Percentiles rank a stretch among this genome's conserved stretches.
Conservation (phyloP, 73 alveolate genomes). For the Paraurostyla sp. region DNA sequence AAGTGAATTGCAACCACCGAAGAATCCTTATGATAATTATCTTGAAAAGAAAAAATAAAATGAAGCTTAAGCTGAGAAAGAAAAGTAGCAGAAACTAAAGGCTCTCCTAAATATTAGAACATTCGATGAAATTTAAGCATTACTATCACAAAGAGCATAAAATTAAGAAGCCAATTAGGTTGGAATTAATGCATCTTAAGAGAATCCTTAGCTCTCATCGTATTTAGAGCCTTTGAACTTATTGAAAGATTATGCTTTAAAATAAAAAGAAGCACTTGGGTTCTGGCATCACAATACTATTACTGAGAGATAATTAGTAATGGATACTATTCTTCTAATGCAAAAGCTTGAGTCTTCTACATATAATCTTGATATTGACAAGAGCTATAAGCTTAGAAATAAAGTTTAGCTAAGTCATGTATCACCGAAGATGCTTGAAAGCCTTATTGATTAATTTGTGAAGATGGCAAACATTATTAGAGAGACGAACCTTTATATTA, state of each 20-base stretch:
- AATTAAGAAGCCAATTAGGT: not conserved
- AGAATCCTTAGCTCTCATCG: not conserved
- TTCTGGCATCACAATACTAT: constrained; percentile 4
- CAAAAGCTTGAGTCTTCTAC: constrained; percentile 16
- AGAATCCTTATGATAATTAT: not conserved
- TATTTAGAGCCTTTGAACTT: constrained; percentile 20
- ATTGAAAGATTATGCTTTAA: not conserved
- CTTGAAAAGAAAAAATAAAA: constrained; percentile 1
- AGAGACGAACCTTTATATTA: not conserved
- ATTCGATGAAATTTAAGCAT: constrained; percentile 35
- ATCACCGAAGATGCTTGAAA: constrained; percentile 13
- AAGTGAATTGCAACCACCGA: constrained; percentile 30
- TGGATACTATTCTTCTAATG: not conserved
- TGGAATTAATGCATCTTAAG: not conserved
- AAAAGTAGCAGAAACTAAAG: constrained; percentile 17
- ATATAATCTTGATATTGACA: not conserved
- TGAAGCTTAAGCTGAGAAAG: not conserved
- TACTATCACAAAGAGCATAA: not conserved
- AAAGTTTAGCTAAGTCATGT: not conserved
- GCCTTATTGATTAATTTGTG: not conserved
- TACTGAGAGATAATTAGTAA: constrained; percentile 46
- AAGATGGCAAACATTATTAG: not conserved
- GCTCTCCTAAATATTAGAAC: constrained; percentile 8
- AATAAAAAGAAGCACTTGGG: not conserved
- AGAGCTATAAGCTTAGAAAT: not conserved